Conservation (phyloP, 2,329 filamentous ascomycete genomes). For the Pseudogymnoascus sp. region DNA sequence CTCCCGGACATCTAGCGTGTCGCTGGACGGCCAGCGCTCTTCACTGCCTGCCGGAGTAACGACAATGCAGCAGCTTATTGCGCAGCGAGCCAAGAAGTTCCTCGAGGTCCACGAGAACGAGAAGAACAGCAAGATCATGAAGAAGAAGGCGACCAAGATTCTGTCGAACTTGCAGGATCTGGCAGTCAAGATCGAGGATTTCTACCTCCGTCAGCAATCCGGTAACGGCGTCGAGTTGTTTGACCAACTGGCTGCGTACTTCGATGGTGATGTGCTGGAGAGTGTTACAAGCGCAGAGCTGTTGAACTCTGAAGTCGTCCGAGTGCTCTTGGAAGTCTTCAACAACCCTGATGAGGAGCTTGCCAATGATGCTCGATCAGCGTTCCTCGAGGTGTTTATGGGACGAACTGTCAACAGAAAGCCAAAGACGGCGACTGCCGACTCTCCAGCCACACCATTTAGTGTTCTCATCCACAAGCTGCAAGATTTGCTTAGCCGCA, state of each 20-base stretch:
- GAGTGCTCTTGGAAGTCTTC: slow-evolving; percentile 74
- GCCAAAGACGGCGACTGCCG: slow-evolving; percentile 53
- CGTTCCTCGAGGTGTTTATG: slow-evolving; percentile 93
- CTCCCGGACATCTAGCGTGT: slow-evolving; percentile 60
- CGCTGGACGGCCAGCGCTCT: slow-evolving; percentile 47
- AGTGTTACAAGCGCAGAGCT: slow-evolving; percentile 95
- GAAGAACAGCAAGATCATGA: slow-evolving; percentile 62
- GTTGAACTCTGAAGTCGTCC: slow-evolving; percentile 81
- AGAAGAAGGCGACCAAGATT: slow-evolving; percentile 70
- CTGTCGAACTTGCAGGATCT: slow-evolving; percentile 64
- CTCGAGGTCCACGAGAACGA: slow-evolving; percentile 75
- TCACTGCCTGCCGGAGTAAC: slow-evolving; percentile 41
- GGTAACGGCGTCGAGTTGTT: slow-evolving; percentile 62
- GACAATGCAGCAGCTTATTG: slow-evolving; percentile 65
- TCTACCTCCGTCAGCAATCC: slow-evolving; percentile 54
- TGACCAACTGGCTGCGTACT: slow-evolving; percentile 68
- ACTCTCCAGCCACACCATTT: slow-evolving; percentile 74
- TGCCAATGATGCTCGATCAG: slow-evolving; percentile 62
- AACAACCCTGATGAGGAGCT: slow-evolving; percentile 58
- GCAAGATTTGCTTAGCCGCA: slow-evolving; percentile 90
- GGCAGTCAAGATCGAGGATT: slow-evolving; percentile 62
- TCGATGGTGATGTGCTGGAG: slow-evolving; percentile 79
- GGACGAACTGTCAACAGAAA: slow-evolving; percentile 56
- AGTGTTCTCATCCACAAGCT: slow-evolving; percentile 88
- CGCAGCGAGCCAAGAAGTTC: slow-evolving; percentile 71